Conservation (phyloP, 2,329 filamentous ascomycete species). For the Colletotrichum spaethianum region DNA sequence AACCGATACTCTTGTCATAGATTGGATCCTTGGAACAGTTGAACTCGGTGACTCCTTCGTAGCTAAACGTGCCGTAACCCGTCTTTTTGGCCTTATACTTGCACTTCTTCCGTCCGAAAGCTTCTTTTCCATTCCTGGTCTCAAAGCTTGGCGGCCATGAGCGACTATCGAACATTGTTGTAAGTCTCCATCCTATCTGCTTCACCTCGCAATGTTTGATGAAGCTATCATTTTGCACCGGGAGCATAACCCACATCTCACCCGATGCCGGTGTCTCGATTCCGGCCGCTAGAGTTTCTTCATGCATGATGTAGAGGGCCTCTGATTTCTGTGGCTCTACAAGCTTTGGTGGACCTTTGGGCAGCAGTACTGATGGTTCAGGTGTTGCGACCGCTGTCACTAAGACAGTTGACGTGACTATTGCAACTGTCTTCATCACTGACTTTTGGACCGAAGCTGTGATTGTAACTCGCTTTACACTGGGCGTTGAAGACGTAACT, state of each 20-base stretch:
- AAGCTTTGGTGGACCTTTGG: background rate
- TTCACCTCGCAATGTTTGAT: background rate
- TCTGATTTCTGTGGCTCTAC: background rate
- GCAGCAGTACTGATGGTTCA: background rate
- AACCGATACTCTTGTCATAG: background rate
- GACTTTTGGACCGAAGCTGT: background rate
- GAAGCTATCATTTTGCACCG: background rate
- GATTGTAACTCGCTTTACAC: background rate
- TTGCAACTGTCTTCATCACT: background rate
- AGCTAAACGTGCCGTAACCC: background rate
- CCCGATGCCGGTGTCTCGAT: background rate
- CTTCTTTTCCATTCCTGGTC: background rate
- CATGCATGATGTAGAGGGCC: background rate
- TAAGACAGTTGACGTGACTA: background rate
- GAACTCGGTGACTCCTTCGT: background rate
- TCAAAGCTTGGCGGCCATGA: background rate
- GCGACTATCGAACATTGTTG: background rate
- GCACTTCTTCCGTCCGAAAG: background rate
- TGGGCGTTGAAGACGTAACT: background rate
- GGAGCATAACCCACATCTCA: background rate
- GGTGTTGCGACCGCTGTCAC: background rate
- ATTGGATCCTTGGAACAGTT: background rate
- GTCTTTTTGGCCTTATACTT: background rate
- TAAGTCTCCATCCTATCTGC: background rate
- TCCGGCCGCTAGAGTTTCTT: background rate